phyloP scores from a whole-genome alignment of 1,284 basidiomycete genomes.

The Boletus sp. region DNA sequence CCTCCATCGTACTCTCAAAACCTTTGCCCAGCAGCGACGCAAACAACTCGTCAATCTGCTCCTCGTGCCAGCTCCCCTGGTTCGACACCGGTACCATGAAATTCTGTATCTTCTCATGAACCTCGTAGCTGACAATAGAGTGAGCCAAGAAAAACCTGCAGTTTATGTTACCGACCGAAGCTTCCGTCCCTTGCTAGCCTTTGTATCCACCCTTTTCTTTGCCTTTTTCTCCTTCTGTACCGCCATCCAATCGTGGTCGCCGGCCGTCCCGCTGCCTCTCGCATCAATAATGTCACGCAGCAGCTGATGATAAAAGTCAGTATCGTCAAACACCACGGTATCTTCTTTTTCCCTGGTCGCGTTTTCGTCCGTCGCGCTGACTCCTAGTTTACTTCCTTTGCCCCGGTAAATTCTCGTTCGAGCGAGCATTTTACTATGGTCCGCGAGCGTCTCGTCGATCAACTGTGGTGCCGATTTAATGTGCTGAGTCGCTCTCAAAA shows the following conservation, averaged over 20 bases:
- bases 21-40: slow-evolving; percentile 76
- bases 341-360: slow-evolving; percentile 38
- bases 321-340: slow-evolving; percentile 75
- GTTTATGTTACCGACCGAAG: slow-evolving; percentile 51
- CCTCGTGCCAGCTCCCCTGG: slow-evolving; percentile 77
- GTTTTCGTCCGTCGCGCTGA: slow-evolving; percentile 21
- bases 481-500: slow-evolving; percentile 49
- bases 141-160: slow-evolving; percentile 5
- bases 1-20: slow-evolving; percentile 39
- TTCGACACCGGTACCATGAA: slow-evolving; percentile 88
- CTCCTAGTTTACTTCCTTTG: slow-evolving; percentile 43
- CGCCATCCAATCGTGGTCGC: slow-evolving; percentile 58
- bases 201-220: slow-evolving; percentile 85
- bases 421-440: slow-evolving; percentile 52
- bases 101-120: slow-evolving; percentile 90
- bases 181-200: slow-evolving; percentile 90
- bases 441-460: slow-evolving; percentile 64
- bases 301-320: slow-evolving; percentile 87
- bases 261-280: slow-evolving; percentile 43
- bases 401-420: slow-evolving; percentile 54
- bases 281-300: slow-evolving; percentile 84
- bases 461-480: slow-evolving; percentile 63
- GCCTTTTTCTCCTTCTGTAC: slow-evolving; percentile 64
- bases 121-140: slow-evolving; percentile 63
- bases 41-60: slow-evolving; percentile 91